Conservation (phyloP, 495 filamentous ascomycete species). For the Xylaria cubensis region DNA sequence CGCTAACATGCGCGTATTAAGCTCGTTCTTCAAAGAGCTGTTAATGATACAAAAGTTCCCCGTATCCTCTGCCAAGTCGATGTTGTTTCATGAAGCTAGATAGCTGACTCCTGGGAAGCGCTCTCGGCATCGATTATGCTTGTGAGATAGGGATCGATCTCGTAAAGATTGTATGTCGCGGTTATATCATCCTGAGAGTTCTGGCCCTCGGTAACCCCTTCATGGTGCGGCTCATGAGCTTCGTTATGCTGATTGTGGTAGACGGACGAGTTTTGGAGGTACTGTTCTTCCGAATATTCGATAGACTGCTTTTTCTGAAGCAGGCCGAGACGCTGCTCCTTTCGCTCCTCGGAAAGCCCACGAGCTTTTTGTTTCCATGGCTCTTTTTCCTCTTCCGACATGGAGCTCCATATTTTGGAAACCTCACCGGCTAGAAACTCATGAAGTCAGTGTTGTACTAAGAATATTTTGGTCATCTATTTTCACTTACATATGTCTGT, state of each 20-base stretch:
- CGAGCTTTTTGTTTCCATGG: background rate
- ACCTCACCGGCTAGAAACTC: background rate
- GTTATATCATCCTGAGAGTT: background rate
- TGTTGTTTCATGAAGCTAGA: background rate
- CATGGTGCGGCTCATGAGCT: background rate
- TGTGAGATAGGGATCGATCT: background rate
- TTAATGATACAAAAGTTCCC: too few relatives aligned
- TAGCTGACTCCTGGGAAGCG: background rate
- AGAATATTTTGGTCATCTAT: background rate
- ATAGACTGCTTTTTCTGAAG: background rate
- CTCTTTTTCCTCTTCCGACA: background rate
- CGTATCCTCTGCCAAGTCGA: background rate
- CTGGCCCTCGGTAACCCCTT: background rate
- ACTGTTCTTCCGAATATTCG: background rate
- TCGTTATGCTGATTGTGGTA: background rate
- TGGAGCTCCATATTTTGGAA: background rate
- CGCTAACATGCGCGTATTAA: background rate
- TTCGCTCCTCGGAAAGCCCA: background rate
- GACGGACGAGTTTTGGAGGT: background rate
- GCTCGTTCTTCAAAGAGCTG: too few relatives aligned
- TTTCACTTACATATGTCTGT: background rate
- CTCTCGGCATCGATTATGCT: background rate
- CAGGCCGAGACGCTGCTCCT: background rate
- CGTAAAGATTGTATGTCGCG: background rate
- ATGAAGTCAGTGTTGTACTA: background rate